phyloP scores from a whole-genome alignment of 2,329 filamentous ascomycete species.

The Cytospora piceae region DNA sequence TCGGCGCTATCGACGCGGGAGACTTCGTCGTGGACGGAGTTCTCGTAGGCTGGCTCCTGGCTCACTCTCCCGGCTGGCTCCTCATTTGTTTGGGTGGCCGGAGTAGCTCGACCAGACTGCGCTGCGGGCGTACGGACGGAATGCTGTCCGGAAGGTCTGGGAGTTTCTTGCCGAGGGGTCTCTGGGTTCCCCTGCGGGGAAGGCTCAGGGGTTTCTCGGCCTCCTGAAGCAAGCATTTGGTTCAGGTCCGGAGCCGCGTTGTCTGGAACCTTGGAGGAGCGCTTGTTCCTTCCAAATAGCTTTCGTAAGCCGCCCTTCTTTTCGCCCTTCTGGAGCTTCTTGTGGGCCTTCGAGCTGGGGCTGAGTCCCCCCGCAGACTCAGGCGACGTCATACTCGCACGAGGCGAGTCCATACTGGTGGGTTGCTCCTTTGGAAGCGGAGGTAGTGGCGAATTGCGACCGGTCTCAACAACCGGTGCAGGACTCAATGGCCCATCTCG shows the following conservation, averaged over 20 bases:
- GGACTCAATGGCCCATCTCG: conserved; percentile 18
- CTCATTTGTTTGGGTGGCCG: conserved; percentile 32
- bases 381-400: conserved; percentile 46
- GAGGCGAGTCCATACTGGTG: conserved; percentile 41
- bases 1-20: conserved; percentile 66
- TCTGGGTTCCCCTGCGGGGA: conserved; percentile 14
- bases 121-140: conserved; percentile 13
- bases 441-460: conserved; percentile 45
- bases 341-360: conserved; percentile 49
- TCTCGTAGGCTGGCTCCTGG: conserved; percentile 47
- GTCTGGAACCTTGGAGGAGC: conserved; percentile 59
- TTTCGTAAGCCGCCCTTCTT: conserved; percentile 60
- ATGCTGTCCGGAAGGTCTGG: conserved; percentile 8
- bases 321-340: conserved; percentile 36
- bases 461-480: conserved; percentile 31
- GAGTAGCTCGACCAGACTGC: conserved; percentile 12
- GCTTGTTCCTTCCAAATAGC: conserved; percentile 68
- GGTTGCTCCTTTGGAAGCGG: conserved; percentile 44
- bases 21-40: conserved; percentile 50
- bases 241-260: conserved; percentile 56
- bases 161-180: conserved; percentile 26
- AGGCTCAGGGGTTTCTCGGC: conserved; percentile 11
- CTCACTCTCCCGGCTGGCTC: conserved; percentile 31
- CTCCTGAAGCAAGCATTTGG: conserved; percentile 50
- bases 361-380: conserved; percentile 43